phyloP scores from a whole-genome alignment of 768 basidiomycete species.

The Panellus pusillus region DNA sequence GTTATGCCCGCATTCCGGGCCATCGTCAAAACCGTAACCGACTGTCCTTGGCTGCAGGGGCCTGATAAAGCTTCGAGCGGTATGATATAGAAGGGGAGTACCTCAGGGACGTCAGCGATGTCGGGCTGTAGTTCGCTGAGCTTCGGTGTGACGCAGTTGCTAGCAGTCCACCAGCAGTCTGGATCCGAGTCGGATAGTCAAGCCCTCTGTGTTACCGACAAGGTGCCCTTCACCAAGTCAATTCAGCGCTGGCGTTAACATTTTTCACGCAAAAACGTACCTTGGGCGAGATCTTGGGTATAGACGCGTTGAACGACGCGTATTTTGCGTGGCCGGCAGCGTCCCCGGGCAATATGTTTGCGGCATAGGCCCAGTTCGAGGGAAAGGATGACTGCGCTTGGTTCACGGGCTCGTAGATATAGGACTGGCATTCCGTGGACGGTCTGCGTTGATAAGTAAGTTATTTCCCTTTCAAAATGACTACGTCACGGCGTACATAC shows the following conservation, averaged over 20 bases:
- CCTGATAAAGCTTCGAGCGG: too few relatives aligned
- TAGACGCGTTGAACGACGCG: conserved; percentile 39
- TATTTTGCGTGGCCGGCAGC: conserved; percentile 43
- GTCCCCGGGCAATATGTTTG: conserved; percentile 27
- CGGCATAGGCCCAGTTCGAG: background rate
- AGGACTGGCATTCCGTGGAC: too few relatives aligned
- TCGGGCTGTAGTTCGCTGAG: conserved; percentile 42
- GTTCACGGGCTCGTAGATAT: too few relatives aligned
- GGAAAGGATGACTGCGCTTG: conserved; percentile 1
- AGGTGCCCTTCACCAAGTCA: background rate
- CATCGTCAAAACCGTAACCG: conserved; percentile 64
- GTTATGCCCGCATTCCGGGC: conserved; percentile 64
- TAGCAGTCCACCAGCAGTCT: conserved; percentile 41
- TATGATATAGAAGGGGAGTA: conserved; percentile 6
- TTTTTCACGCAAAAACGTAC: conserved; percentile 19
- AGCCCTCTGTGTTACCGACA: background rate
- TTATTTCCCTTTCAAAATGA: too few relatives aligned
- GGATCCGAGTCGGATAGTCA: conserved; percentile 10
- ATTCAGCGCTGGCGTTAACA: too few relatives aligned
- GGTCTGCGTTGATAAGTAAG: too few relatives aligned
- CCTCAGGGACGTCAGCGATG: conserved; percentile 50
- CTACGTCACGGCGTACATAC: too few relatives aligned
- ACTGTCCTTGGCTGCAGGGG: conserved; percentile 46
- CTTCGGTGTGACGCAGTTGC: conserved; percentile 50
- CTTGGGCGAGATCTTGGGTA: conserved; percentile 55